phyloP scores from a whole-genome alignment of 2,329 filamentous ascomycete species.

The Sporothrix protearum region DNA sequence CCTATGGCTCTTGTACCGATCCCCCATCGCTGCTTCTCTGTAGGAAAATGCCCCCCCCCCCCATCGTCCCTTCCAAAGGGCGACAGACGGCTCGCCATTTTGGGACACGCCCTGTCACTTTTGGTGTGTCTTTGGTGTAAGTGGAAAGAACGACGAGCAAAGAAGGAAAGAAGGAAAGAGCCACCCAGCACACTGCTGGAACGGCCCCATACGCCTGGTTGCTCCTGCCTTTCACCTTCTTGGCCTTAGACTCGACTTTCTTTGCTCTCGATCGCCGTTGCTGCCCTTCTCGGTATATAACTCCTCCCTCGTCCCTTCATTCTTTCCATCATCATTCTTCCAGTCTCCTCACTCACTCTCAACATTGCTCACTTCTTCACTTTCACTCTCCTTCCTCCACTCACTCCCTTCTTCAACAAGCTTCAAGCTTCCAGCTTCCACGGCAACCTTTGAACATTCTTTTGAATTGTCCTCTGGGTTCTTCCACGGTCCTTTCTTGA shows the following conservation, averaged over 20 bases:
- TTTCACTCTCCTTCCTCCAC: not conserved
- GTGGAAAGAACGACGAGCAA: not conserved
- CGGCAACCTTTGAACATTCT: constrained; percentile 4
- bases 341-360: constrained; percentile 18
- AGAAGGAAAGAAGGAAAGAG: not conserved
- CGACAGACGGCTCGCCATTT: constrained; percentile 10
- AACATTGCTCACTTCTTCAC: not conserved
- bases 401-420: constrained; percentile 9
- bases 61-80: constrained; percentile 15
- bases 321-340: constrained; percentile 23
- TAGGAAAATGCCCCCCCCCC: not conserved
- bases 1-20: not conserved
- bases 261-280: constrained; percentile 17
- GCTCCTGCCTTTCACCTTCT: not conserved
- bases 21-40: constrained; percentile 5
- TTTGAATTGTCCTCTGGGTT: not conserved
- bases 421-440: constrained; percentile 10
- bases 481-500: constrained; percentile 7
- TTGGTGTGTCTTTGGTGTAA: constrained; percentile 14
- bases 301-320: constrained; percentile 25
- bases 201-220: not conserved
- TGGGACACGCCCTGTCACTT: constrained; percentile 3
- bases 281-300: constrained; percentile 15
- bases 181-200: not conserved
- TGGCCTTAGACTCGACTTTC: not conserved